A percentile compares a stretch with the other conserved stretches of the same genome.
Evolutionary conservation across 1,284 basidiomycete genomes (phyloP).

Genomic region (Bondarzewia mesenterica): DNA sequence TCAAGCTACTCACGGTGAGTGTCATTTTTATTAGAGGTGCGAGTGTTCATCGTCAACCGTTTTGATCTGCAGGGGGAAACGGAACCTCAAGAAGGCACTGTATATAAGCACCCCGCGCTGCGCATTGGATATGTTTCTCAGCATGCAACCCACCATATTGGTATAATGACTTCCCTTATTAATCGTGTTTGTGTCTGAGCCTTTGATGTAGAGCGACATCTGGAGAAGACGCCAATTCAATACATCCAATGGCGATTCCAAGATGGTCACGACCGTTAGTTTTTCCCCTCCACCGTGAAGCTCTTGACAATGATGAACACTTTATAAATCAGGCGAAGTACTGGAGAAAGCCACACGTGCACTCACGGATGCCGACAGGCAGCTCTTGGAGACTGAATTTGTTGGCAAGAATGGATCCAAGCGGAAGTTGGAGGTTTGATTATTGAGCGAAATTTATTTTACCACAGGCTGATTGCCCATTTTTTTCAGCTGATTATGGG

Average conservation of each 20-base stretch:
- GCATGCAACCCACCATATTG: conserved; percentile 94
- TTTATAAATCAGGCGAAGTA: conserved; percentile 56
- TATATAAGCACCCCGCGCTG: conserved; percentile 94
- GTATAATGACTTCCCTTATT: conserved; percentile 24
- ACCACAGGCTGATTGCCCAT: not conserved
- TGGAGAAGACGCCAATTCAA: conserved; percentile 91
- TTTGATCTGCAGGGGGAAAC: conserved; percentile 72
- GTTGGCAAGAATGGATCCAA: conserved; percentile 88
- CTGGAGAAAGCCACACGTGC: conserved; percentile 90
- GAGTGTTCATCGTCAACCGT: conserved; percentile 8
- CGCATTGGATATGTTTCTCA: conserved; percentile 98
- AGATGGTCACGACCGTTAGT: conserved; percentile 92
- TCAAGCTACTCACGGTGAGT: conserved; percentile 86
- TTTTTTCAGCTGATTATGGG: conserved; percentile 74
- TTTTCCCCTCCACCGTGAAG: conserved; percentile 1
- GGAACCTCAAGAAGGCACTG: conserved; percentile 85
- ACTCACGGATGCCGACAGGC: conserved; percentile 84
- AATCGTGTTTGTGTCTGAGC: conserved; percentile 5
- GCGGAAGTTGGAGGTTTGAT: conserved; percentile 79
- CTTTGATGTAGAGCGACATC: conserved; percentile 62
- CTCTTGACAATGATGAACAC: conserved; percentile 7
- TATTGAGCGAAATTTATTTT: not conserved
- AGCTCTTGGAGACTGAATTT: conserved; percentile 81
- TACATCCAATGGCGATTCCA: conserved; percentile 99
- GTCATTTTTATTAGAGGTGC: not conserved